Base-by-base conservation (phyloP, 352 stramenopile species). In the Phytophthora hybrid region DNA sequence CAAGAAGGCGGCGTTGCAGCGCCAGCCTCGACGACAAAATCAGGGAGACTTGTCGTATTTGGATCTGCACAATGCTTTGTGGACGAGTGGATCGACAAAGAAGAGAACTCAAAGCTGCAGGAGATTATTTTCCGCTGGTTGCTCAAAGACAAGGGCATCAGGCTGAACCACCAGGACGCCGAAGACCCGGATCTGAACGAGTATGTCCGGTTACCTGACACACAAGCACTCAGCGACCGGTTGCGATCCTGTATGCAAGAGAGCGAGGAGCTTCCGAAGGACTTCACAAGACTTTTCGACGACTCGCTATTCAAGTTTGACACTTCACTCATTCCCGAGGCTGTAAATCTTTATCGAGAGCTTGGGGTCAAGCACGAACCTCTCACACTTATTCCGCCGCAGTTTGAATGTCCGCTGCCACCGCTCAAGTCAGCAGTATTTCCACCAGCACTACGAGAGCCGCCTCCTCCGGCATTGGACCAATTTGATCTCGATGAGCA, bases 401-500 rank as follows among this genome's bases (percentile, higher is more conserved):
- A 94, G 70, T 99, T 99, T 79, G 96, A 99, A 74, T 95, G 91
- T 31, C 97, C 97, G 21, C 81, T 99, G 23, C 97, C 97, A 10
- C 92, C 94, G 1, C 80, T 99, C 5, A 92, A 95, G 69, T 94
- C 97, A 16, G 95, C 97, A 5, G 93, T 98, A 13, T 99, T 99
- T 64, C 91, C 93, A n/a, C 97, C 97, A 19, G 90, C 91, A 23
- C 81, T 99, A 56, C 89, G 92, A 18, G 94, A 98, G 61, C 90
- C 85, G 10, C 93, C 92, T 26, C 84, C 94, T 9, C 97, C 97
- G 6, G 93, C 94, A 39, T 77, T 99, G 31, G 97, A 99, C 63
- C 93, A 98, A 67, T 99, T 99, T 71, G 95, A 99, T 85, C 85
- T 99, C 18, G 97, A 99, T 74, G 97, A 99, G 76, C 95, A 98